phyloP scores from a whole-genome alignment of 2,329 filamentous ascomycete species.

The Coleophoma cylindrospora region DNA sequence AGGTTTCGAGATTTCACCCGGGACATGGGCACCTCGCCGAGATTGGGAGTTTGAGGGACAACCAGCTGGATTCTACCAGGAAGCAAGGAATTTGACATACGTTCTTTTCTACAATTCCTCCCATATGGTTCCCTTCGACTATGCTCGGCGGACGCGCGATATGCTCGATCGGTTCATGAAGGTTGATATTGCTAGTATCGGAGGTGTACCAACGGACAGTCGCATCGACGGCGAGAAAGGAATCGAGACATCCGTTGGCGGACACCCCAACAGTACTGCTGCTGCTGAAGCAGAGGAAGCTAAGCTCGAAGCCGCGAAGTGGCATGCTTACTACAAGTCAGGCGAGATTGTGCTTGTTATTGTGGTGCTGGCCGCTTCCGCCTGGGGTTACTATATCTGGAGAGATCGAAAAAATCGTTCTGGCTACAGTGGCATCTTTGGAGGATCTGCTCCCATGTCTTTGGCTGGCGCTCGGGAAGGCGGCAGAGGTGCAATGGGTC shows the following conservation, averaged over 20 bases:
- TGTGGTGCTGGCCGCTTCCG: constrained; percentile 55
- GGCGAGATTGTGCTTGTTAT: constrained; percentile 66
- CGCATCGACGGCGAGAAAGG: constrained; percentile 67
- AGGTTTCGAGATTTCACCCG: constrained; percentile 83
- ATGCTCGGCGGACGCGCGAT: constrained; percentile 77
- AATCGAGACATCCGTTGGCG: constrained; percentile 60
- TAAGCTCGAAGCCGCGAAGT: constrained; percentile 60
- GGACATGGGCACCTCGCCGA: constrained; percentile 84
- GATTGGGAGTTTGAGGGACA: constrained; percentile 94
- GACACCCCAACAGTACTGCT: constrained; percentile 61
- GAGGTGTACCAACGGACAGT: constrained; percentile 63
- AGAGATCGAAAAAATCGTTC: constrained; percentile 50
- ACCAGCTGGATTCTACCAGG: constrained; percentile 85
- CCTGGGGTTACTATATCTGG: constrained; percentile 64
- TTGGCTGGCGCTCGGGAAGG: constrained; percentile 19
- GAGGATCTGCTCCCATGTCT: constrained; percentile 22
- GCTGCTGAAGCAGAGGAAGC: constrained; percentile 58
- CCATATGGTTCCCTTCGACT: constrained; percentile 98
- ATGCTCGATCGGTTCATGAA: constrained; percentile 97
- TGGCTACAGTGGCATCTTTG: constrained; percentile 43
- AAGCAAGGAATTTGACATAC: constrained; percentile 92
- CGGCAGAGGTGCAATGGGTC: constrained; percentile 26
- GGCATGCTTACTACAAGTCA: constrained; percentile 67
- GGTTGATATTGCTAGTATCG: constrained; percentile 86
- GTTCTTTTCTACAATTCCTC: constrained; percentile 92